A percentile compares a stretch with the other conserved stretches of the same genome.
phyloP scores from a whole-genome alignment of 306 rosid species.

The Vigna mungo region DNA sequence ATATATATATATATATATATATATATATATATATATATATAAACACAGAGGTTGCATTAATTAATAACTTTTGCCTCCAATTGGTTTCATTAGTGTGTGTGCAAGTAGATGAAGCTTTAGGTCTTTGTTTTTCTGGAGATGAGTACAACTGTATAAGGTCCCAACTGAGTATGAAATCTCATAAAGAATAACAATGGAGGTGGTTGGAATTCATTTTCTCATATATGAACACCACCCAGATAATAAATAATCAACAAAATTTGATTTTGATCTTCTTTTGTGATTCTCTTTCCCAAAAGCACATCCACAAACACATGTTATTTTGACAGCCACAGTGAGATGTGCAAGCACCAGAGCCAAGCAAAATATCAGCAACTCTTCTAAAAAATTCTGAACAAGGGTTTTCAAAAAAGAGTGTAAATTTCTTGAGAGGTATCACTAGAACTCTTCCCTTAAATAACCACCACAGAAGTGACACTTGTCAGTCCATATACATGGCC shows the following conservation, averaged over 20 bases:
- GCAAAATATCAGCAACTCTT: constrained; percentile 25
- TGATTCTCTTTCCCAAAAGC: constrained; percentile 44
- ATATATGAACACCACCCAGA: background rate
- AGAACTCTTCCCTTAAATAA: constrained; percentile 35
- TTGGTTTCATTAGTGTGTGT: constrained; percentile 25
- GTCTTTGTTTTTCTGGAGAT: constrained; percentile 3
- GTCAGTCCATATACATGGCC: constrained; percentile 34
- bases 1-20: too few relatives aligned
- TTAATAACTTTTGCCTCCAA: constrained; percentile 37
- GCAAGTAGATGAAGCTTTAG: background rate
- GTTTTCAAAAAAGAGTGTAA: background rate
- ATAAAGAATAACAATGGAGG: constrained; percentile 45
- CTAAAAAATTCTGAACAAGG: constrained; percentile 1
- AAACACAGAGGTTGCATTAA: constrained; percentile 21
- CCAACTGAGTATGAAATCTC: constrained; percentile 54
- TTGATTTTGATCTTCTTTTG: constrained; percentile 7
- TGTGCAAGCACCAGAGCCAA: constrained; percentile 28
- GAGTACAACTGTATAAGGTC: constrained; percentile 59
- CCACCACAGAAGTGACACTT: constrained; percentile 42
- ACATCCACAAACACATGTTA: constrained; percentile 38
- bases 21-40: too few relatives aligned
- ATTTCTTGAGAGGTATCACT: constrained; percentile 35
- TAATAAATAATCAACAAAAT: background rate
- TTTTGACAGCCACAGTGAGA: constrained; percentile 39
- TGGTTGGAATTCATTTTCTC: constrained; percentile 51